These are phyloP conservation scores for Pyrenophora teres DNA, from an alignment of 2,329 filamentous ascomycete species.

Conservation along the genomic window DNA sequence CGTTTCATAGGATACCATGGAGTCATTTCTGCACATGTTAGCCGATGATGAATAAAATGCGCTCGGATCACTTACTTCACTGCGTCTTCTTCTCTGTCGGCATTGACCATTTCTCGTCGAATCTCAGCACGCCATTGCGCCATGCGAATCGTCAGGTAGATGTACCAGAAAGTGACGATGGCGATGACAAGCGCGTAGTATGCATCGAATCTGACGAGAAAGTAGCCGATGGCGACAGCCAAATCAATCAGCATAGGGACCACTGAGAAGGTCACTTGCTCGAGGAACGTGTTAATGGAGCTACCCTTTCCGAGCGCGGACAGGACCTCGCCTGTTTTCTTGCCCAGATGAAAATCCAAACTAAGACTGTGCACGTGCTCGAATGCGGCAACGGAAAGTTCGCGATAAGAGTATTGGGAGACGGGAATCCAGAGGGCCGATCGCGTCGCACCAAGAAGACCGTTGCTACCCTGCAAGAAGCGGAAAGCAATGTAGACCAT, in stretches of 20 bases:
- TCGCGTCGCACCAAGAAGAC: constrained; percentile 79
- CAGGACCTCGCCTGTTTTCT: constrained; percentile 93
- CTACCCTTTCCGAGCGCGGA: constrained; percentile 95
- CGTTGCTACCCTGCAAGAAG: constrained; percentile 85
- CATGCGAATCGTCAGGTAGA: constrained; percentile 95
- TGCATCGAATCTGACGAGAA: constrained; percentile 77
- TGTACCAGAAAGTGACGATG: constrained; percentile 92
- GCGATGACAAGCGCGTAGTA: constrained; percentile 89
- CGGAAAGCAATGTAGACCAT: constrained; percentile 77
- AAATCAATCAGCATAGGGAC: constrained; percentile 94
- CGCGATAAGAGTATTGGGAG: constrained; percentile 93
- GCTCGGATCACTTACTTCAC: constrained; percentile 67
- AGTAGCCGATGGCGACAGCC: constrained; percentile 80
- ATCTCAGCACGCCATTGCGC: constrained; percentile 91
- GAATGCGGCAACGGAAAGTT: constrained; percentile 91
- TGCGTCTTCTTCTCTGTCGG: constrained; percentile 91
- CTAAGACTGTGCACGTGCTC: constrained; percentile 96
- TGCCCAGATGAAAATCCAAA: constrained; percentile 93
- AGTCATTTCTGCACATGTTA: constrained; percentile 71
- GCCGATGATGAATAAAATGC: constrained; percentile 1
- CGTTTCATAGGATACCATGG: constrained; percentile 95
- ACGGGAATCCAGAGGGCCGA: constrained; percentile 94
- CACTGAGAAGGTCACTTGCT: constrained; percentile 95
- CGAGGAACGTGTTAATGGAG: constrained; percentile 94
- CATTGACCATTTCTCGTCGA: constrained; percentile 91